These are phyloP conservation scores for Phoma herbarum DNA, from an alignment of 2,329 filamentous ascomycete species.

Conservation along the genomic window DNA sequence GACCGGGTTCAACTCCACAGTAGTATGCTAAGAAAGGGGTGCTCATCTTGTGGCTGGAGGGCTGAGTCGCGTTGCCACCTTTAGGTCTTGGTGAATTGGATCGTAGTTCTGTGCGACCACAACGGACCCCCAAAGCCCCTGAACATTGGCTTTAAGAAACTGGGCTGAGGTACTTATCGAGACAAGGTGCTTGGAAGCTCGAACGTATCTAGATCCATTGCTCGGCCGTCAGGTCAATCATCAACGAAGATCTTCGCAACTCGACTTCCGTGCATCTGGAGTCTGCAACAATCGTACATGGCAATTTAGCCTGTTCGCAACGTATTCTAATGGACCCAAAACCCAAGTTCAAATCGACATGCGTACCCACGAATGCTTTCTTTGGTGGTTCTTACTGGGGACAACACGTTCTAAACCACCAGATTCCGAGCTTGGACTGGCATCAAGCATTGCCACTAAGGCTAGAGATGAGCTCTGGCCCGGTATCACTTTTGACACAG, in stretches of 20 bases:
- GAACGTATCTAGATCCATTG: too few species aligned
- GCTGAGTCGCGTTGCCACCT: not conserved
- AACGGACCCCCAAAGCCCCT: not conserved
- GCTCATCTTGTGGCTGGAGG: not conserved
- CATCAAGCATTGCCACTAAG: not conserved
- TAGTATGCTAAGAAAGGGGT: not conserved
- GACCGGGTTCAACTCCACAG: too few species aligned
- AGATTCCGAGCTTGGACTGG: not conserved
- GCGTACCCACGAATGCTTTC: not conserved
- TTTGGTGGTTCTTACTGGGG: not conserved
- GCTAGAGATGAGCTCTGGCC: too few species aligned
- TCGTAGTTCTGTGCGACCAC: not conserved
- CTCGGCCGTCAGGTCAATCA: not conserved
- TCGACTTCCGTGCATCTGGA: not conserved
- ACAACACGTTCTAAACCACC: not conserved
- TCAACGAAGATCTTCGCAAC: too few species aligned
- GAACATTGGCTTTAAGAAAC: not conserved
- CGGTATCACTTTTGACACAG: too few species aligned
- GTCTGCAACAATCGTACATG: not conserved
- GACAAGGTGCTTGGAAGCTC: not conserved
- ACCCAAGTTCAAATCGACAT: not conserved
- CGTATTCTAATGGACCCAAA: not conserved
- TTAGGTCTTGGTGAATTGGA: not conserved
- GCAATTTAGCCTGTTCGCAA: not conserved
- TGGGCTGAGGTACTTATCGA: not conserved